phyloP scores from a whole-genome alignment of 306 rosid genomes.

The Ammopiptanthus mongolicus region DNA sequence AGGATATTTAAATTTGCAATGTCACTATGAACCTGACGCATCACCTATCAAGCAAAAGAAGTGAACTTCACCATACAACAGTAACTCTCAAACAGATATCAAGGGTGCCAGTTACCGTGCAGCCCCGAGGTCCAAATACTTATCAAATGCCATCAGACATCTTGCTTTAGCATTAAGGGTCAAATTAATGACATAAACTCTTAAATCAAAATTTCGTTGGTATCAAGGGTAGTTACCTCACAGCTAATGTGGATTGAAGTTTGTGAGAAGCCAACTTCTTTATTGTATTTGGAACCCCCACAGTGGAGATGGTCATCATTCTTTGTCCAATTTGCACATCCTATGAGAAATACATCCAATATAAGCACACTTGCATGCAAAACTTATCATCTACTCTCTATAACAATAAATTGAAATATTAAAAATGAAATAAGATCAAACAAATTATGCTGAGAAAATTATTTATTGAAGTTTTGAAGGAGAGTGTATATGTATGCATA shows the following conservation, averaged over 20 bases:
- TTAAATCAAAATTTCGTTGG: neutral
- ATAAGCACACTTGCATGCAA: slow-evolving; percentile 7
- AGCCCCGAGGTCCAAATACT: slow-evolving; percentile 3
- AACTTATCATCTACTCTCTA: slow-evolving; percentile 8
- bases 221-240: slow-evolving; percentile 54
- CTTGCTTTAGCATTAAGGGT: slow-evolving; percentile 15
- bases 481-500: neutral
- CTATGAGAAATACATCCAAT: slow-evolving; percentile 32
- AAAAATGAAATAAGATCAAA: neutral
- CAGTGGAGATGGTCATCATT: slow-evolving; percentile 96
- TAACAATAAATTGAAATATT: neutral
- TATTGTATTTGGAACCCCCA: slow-evolving; percentile 95
- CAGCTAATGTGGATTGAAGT: slow-evolving; percentile 96
- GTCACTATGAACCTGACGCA: neutral
- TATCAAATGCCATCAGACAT: neutral
- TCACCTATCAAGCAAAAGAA: slow-evolving; percentile 4
- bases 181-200: slow-evolving; percentile 6
- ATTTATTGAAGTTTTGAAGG: slow-evolving; percentile 15
- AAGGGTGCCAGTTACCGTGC: neutral
- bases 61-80: neutral
- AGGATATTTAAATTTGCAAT: neutral
- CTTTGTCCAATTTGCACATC: slow-evolving; percentile 95
- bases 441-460: neutral
- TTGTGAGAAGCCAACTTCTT: slow-evolving; percentile 87
- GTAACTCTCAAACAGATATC: slow-evolving; percentile 7